These are phyloP conservation scores for Coprinopsis sp. DNA, from an alignment of 768 basidiomycete genomes.

Conservation along the genomic window DNA sequence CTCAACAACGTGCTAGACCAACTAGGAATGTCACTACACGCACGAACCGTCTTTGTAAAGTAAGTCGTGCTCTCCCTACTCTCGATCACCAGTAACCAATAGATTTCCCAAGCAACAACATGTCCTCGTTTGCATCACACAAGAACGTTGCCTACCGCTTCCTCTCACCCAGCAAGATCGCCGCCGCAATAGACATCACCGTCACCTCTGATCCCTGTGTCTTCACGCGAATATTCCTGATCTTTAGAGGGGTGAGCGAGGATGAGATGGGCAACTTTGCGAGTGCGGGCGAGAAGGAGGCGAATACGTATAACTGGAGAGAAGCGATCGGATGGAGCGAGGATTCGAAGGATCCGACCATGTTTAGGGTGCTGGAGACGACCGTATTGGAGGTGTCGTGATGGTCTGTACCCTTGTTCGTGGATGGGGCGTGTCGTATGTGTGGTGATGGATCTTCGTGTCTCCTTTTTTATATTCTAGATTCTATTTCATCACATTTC, in stretches of 20 bases:
- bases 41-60: conserved; percentile 81
- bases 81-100: conserved; percentile 1
- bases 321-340: conserved; percentile 79
- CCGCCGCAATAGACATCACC: conserved; percentile 82
- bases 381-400: conserved; percentile 70
- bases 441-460: no score
- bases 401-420: no score
- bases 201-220: conserved; percentile 77
- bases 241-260: conserved; percentile 77
- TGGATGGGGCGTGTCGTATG: no score
- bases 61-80: conserved; percentile 27
- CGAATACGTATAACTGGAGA: conserved; percentile 76
- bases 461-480: not conserved
- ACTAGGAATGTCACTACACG: conserved; percentile 78
- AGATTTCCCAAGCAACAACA: conserved; percentile 56
- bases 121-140: conserved; percentile 67
- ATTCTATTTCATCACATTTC: no score
- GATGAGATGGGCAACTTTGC: conserved; percentile 74
- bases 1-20: conserved; percentile 79
- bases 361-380: conserved; percentile 78
- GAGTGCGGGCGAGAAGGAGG: conserved; percentile 82
- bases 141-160: conserved; percentile 92
- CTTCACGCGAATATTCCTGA: conserved; percentile 82
- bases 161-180: conserved; percentile 71
- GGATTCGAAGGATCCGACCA: conserved; percentile 64